These are phyloP conservation scores for Colletotrichum sidae DNA, from an alignment of 2,329 filamentous ascomycete genomes.

Conservation along the genomic window DNA sequence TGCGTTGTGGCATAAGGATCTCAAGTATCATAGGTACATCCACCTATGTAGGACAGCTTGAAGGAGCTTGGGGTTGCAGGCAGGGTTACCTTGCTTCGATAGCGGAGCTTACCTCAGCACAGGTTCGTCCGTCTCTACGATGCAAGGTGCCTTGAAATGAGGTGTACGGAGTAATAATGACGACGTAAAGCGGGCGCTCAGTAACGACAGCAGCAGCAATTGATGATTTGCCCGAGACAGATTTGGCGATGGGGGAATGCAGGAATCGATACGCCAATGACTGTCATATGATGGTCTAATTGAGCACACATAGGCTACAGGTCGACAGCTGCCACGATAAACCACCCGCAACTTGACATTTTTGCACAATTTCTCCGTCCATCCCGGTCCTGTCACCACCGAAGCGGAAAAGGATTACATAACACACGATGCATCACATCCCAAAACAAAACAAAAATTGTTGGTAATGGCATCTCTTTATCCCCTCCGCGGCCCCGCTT, in stretches of 20 bases:
- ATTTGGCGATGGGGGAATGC: not conserved
- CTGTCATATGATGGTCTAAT: too few species aligned
- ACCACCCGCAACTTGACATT: too few species aligned
- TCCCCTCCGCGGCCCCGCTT: conserved; percentile 20
- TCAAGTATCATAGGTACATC: too few species aligned
- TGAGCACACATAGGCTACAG: too few species aligned
- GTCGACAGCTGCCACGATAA: too few species aligned
- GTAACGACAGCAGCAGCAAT: conserved; percentile 1
- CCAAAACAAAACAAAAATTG: not conserved
- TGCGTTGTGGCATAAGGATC: too few species aligned
- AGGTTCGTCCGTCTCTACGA: not conserved
- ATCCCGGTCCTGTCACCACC: not conserved
- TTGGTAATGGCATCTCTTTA: conserved; percentile 10
- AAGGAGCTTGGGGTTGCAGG: not conserved
- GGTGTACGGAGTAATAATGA: too few species aligned
- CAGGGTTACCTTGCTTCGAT: not conserved
- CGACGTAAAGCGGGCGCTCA: not conserved
- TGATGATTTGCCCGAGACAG: not conserved
- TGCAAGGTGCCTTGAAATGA: not conserved
- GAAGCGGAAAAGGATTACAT: not conserved
- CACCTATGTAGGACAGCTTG: too few species aligned
- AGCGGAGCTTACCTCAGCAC: not conserved
- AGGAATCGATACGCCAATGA: too few species aligned
- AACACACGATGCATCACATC: not conserved
- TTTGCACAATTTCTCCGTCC: not conserved